A percentile compares a stretch with the other conserved stretches of the same genome.
Conservation (phyloP, 345 rosid genomes). For the Rubroshorea leprosula region DNA sequence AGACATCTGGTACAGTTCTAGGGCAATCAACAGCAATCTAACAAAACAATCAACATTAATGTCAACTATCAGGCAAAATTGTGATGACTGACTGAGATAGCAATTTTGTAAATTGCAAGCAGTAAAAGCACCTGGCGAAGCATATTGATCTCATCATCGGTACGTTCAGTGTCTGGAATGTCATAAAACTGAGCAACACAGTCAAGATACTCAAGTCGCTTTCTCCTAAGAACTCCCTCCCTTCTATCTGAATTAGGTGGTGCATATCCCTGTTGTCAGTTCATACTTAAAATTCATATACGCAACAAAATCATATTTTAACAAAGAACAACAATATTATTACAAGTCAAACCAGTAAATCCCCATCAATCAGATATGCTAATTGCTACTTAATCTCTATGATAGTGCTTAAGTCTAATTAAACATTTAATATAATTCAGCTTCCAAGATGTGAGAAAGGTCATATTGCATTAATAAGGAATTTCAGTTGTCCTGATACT, state of each 20-base stretch:
- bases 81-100: constrained; percentile 4
- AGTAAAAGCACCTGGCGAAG: constrained; percentile 73
- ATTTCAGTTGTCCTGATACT: not conserved
- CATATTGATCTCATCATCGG: constrained; percentile 96
- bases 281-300: constrained; percentile 52
- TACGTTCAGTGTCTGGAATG: constrained; percentile 91
- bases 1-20: constrained; percentile 91
- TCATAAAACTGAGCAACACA: constrained; percentile 93
- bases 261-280: constrained; percentile 99
- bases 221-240: constrained; percentile 84
- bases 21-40: constrained; percentile 99
- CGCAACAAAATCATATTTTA: constrained; percentile 6
- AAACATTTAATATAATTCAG: too few species aligned
- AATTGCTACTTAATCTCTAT: not conserved
- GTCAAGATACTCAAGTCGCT: constrained; percentile 89
- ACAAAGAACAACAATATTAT: constrained; percentile 2
- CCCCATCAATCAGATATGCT: not conserved
- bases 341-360: not conserved
- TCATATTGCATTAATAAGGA: too few species aligned
- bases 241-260: constrained; percentile 99
- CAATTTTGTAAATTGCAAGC: too few species aligned
- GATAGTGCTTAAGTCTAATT: too few species aligned
- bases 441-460: too few species aligned
- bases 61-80: constrained; percentile 10
- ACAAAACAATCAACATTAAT: constrained; percentile 9